Evolutionary conservation across 1,284 basidiomycete genomes (phyloP).

Genomic region (Heterobasidion occidentale): DNA sequence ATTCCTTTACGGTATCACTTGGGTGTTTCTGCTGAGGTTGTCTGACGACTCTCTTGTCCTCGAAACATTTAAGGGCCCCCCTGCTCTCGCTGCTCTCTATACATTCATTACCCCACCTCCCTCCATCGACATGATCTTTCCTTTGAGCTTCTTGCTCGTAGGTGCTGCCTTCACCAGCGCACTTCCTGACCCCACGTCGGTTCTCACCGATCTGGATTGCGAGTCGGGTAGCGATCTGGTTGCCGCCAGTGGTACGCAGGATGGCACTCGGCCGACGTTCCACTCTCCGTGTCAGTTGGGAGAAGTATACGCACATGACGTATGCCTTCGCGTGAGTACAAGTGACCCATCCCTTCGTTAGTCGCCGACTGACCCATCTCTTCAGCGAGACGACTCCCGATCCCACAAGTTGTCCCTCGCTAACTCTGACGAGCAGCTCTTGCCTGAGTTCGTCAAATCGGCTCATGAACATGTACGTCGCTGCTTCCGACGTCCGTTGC

Average conservation of each 20-base stretch:
- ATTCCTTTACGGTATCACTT: no score
- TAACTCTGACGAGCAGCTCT: constrained; percentile 26
- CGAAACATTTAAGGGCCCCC: no score
- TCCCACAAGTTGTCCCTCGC: constrained; percentile 28
- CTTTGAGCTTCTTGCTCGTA: neutral
- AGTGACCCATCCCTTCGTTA: constrained; percentile 17
- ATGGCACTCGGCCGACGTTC: constrained; percentile 44
- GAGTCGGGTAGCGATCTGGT: constrained; percentile 16
- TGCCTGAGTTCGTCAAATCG: constrained; percentile 40
- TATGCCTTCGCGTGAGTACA: constrained; percentile 51
- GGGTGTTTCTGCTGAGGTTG: neutral
- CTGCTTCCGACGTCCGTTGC: constrained; percentile 8
- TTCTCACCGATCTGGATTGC: neutral
- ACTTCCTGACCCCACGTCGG: neutral
- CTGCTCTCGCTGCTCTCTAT: neutral
- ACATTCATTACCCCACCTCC: neutral
- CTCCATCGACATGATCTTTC: neutral
- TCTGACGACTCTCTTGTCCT: no score
- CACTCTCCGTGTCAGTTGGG: constrained; percentile 48
- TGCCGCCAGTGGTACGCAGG: constrained; percentile 58
- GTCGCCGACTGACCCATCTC: no score
- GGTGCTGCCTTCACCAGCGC: neutral
- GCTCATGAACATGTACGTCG: constrained; percentile 40
- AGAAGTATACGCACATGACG: constrained; percentile 53
- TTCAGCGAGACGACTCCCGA: constrained; percentile 23